Conservation (phyloP, 1,284 basidiomycete species). For the Melanopsichium pennsylvanicum region DNA sequence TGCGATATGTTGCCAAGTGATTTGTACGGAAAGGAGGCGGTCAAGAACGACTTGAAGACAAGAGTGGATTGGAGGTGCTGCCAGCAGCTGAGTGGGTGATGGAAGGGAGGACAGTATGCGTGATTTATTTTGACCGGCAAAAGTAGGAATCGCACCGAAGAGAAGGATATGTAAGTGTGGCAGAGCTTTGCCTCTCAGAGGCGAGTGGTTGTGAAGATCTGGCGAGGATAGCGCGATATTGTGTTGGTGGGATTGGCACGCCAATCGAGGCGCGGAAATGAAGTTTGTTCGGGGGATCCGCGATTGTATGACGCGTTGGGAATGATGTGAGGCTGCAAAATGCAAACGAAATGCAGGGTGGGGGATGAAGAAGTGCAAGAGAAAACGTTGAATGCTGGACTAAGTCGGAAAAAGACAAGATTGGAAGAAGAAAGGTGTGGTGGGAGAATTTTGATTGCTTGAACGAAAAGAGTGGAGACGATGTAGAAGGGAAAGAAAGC, state of each 20-base stretch:
- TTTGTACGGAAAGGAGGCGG: too few species aligned
- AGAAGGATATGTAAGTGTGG: background rate
- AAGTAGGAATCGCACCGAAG: slow-evolving; percentile 1
- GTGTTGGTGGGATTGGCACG: too few species aligned
- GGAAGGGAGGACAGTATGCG: background rate
- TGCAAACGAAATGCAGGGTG: too few species aligned
- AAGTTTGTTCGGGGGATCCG: too few species aligned
- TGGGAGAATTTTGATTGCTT: too few species aligned
- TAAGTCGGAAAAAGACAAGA: background rate
- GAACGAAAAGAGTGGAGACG: slow-evolving; percentile 1
- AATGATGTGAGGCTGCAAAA: too few species aligned
- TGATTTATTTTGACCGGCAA: slow-evolving; percentile 28
- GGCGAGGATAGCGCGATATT: too few species aligned
- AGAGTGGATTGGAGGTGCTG: background rate
- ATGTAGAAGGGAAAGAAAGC: background rate
- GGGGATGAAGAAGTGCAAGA: too few species aligned
- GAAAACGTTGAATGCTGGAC: background rate
- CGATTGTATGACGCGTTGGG: too few species aligned
- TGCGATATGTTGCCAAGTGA: too few species aligned
- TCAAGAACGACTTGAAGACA: too few species aligned
- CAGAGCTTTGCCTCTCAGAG: slow-evolving; percentile 17
- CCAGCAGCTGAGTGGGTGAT: slow-evolving; percentile 17
- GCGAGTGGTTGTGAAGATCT: too few species aligned
- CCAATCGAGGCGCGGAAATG: slow-evolving; percentile 2
- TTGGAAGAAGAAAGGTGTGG: background rate